Evolutionary conservation across 2,329 filamentous ascomycete genomes (phyloP).

Genomic region (Aspergillus aculeatus): DNA sequence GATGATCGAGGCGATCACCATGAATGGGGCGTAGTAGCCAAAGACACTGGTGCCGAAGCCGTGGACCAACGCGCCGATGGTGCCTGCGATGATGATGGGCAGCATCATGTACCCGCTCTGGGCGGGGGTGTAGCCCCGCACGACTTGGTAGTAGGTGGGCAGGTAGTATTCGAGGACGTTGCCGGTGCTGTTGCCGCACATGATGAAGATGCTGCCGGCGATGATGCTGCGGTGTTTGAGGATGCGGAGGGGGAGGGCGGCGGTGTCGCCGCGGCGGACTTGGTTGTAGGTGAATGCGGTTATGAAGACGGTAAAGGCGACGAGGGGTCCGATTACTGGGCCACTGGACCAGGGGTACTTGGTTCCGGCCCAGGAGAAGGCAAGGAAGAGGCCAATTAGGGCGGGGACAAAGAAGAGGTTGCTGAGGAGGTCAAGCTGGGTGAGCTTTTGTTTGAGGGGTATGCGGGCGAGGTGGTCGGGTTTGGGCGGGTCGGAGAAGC

Average conservation of each 20-base stretch:
- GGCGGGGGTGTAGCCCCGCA: conserved; percentile 20
- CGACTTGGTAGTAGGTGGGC: conserved; percentile 38
- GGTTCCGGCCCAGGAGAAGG: conserved; percentile 37
- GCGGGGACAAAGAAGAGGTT: conserved; percentile 34
- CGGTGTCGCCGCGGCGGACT: conserved; percentile 29
- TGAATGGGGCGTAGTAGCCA: conserved; percentile 39
- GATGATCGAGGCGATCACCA: conserved; percentile 30
- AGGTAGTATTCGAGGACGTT: conserved; percentile 31
- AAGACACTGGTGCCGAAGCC: conserved; percentile 22
- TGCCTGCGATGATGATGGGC: conserved; percentile 26
- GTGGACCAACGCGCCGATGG: conserved; percentile 22
- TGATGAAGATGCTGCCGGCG: conserved; percentile 24
- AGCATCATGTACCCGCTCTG: conserved; percentile 29
- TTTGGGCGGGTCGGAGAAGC: conserved; percentile 23
- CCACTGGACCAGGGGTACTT: conserved; percentile 36
- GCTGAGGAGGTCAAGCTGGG: conserved; percentile 33
- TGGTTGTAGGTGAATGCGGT: conserved; percentile 33
- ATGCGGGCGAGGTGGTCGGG: conserved; percentile 8
- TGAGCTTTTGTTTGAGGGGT: conserved; percentile 25
- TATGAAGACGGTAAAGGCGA: conserved; percentile 32
- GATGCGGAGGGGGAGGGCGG: conserved; percentile 35
- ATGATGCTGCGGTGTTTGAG: conserved; percentile 30
- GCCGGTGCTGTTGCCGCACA: conserved; percentile 23
- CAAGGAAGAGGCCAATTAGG: conserved; percentile 28
- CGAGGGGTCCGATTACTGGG: conserved; percentile 34